A percentile compares a stretch with the other conserved stretches of the same genome.
Evolutionary conservation across 2,329 filamentous ascomycete species (phyloP).

Genomic region (Pseudonectria foliicola): DNA sequence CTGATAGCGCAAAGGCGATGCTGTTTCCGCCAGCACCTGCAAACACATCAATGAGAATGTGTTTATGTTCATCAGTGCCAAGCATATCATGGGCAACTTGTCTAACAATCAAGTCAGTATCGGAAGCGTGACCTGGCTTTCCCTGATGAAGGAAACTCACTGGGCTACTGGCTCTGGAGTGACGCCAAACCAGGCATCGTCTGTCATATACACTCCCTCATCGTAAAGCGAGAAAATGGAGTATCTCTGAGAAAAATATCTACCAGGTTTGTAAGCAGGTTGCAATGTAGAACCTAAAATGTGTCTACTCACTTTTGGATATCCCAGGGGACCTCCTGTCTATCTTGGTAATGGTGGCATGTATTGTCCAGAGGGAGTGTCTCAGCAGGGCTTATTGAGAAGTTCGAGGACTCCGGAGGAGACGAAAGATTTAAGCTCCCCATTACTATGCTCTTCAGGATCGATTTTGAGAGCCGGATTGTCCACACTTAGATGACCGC

Average conservation of each 20-base stretch:
- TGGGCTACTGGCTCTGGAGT: constrained; percentile 87
- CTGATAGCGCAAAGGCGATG: constrained; percentile 84
- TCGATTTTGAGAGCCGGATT: not conserved
- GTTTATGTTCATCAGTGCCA: constrained; percentile 46
- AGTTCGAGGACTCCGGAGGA: constrained; percentile 9
- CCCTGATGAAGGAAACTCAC: constrained; percentile 39
- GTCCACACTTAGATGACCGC: constrained; percentile 1
- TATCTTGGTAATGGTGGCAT: constrained; percentile 67
- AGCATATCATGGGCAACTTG: constrained; percentile 70
- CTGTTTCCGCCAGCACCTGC: constrained; percentile 87
- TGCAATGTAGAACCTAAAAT: not conserved
- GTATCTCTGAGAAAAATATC: constrained; percentile 87
- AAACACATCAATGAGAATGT: constrained; percentile 78
- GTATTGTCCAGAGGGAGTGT: constrained; percentile 49
- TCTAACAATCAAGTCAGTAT: constrained; percentile 29
- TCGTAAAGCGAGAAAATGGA: constrained; percentile 84
- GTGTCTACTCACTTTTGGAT: constrained; percentile 66
- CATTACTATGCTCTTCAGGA: constrained; percentile 5
- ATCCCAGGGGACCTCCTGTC: constrained; percentile 69
- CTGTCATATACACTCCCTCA: constrained; percentile 81
- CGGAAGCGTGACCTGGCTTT: constrained; percentile 6
- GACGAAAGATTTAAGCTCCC: constrained; percentile 8
- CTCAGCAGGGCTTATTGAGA: constrained; percentile 34
- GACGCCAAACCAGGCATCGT: constrained; percentile 94
- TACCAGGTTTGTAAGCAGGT: constrained; percentile 26